Percentiles rank a stretch among this genome's conserved stretches.
These are phyloP conservation scores for Parietaria judaica DNA, from an alignment of 306 rosid species.

Conservation along the genomic window DNA sequence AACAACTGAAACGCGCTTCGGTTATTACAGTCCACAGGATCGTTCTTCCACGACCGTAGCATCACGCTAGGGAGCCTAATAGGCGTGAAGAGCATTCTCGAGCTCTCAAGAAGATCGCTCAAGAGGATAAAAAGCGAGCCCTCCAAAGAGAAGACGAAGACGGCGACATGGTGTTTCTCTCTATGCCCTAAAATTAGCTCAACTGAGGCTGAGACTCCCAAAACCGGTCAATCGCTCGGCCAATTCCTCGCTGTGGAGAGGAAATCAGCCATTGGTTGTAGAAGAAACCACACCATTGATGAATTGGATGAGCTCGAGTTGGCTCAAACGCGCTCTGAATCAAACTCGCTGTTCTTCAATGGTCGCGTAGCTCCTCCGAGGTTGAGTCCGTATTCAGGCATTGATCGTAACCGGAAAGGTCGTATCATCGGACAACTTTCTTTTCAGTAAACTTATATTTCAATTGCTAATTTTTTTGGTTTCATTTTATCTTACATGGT, in stretches of 20 bases:
- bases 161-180: slow-evolving; percentile 33
- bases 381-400: slow-evolving; percentile 16
- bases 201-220: slow-evolving; percentile 26
- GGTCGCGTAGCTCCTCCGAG: slow-evolving; percentile 51
- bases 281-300: slow-evolving; percentile 20
- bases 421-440: background rate
- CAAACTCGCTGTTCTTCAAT: slow-evolving; percentile 42
- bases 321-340: slow-evolving; percentile 20
- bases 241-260: slow-evolving; percentile 50
- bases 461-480: background rate
- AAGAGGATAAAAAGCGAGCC: slow-evolving; percentile 40
- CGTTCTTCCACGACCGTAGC: slow-evolving; percentile 65
- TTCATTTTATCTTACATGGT: slow-evolving; percentile 4
- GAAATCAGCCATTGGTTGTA: slow-evolving; percentile 32
- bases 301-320: slow-evolving; percentile 36
- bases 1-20: too few relatives aligned
- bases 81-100: slow-evolving; percentile 52
- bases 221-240: slow-evolving; percentile 31
- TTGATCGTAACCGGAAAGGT: slow-evolving; percentile 18
- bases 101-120: slow-evolving; percentile 53
- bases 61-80: slow-evolving; percentile 70
- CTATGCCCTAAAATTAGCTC: slow-evolving; percentile 28
- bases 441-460: background rate
- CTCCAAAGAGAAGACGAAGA: slow-evolving; percentile 23
- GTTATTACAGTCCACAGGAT: slow-evolving; percentile 56